Conservation (phyloP, 108 stramenopile genomes). For the Licmophora abbreviata region DNA sequence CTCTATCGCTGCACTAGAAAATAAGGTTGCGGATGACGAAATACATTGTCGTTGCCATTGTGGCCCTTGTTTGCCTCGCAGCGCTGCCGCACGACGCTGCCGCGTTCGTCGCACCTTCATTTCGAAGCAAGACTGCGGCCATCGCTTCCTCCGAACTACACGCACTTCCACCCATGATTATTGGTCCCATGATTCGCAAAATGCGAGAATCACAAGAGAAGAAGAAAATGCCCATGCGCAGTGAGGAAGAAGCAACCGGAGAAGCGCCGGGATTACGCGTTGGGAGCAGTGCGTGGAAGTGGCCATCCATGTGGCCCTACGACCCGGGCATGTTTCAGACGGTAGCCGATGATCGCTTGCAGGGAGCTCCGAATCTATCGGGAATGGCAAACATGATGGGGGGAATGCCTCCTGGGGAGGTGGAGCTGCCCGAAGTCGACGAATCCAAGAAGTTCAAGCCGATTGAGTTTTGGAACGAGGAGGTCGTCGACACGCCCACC, state of each 20-base stretch:
- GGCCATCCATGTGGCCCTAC: slow-evolving; percentile 88
- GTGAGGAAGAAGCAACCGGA: slow-evolving; percentile 29
- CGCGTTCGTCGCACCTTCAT: too few relatives aligned
- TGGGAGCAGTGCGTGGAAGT: slow-evolving; percentile 71
- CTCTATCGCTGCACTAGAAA: too few relatives aligned
- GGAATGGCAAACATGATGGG: slow-evolving; percentile 30
- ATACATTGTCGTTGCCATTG: too few relatives aligned
- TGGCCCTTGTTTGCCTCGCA: too few relatives aligned
- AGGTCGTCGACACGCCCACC: slow-evolving; percentile 48
- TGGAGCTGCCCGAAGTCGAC: slow-evolving; percentile 21
- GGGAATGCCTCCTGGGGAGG: slow-evolving; percentile 13
- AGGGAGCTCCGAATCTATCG: slow-evolving; percentile 18
- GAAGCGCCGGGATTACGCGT: slow-evolving; percentile 84
- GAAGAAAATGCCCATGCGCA: slow-evolving; percentile 75
- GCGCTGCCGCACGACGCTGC: too few relatives aligned
- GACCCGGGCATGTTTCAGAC: slow-evolving; percentile 55
- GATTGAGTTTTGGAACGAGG: slow-evolving; percentile 53
- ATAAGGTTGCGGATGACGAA: too few relatives aligned
- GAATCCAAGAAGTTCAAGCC: slow-evolving; percentile 21
- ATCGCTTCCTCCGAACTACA: too few relatives aligned
- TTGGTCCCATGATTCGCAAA: slow-evolving; percentile 75
- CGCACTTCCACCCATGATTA: slow-evolving; percentile 47
- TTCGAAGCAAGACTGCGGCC: not conserved
- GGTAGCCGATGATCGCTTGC: slow-evolving; percentile 34
- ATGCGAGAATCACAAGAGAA: slow-evolving; percentile 73